Base-by-base conservation (phyloP, 768 basidiomycete genomes). In the Russula emetica region DNA sequence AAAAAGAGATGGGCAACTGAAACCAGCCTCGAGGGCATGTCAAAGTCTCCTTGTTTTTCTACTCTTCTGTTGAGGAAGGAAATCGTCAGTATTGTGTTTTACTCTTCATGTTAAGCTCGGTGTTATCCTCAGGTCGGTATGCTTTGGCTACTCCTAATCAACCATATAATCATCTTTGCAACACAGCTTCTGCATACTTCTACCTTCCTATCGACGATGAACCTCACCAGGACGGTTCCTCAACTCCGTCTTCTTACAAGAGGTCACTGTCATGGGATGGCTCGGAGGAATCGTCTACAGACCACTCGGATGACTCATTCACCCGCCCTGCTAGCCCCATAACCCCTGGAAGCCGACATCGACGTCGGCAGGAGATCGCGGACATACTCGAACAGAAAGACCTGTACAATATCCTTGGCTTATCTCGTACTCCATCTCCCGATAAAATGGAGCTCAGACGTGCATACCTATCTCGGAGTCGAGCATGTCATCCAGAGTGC, bases 401-500 rank as follows among this genome's bases (percentile, higher is more conserved):
- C 73, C 79, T 92, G 42, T 92, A 93, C 72, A 75, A 78, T 28
- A 84, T 93, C 34, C 81, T 94, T 9, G 92, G 90, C 5, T 74
- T 91, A 6, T 69, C 78, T 24, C 81, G 80, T 65, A 76, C 76
- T 8, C 72, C 78, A 0, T 70, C 70, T 36, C 75, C 85, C 42
- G 89, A 92, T 72, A 82, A 81, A 65, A 75, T 84, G 65, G 74
- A 85, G 40, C 80, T 93, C 42, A 75, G 92, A 47, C 78, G 90
- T 28, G 90, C 88, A 22, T 94, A 92, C 73, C 82, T 94, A 57
- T 76, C 81, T 0, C 78, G 91, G 36, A 92, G 90, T 72, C 82
- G 79, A 67, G 80, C 83, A 9, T 93, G 91, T 67, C 92, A 94
- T 70, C 92, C 92, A 76, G 92, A 94, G 92, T 93, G 63, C 66